These are phyloP conservation scores for Metarhizium album DNA, from an alignment of 2,329 filamentous ascomycete species.

Conservation along the genomic window DNA sequence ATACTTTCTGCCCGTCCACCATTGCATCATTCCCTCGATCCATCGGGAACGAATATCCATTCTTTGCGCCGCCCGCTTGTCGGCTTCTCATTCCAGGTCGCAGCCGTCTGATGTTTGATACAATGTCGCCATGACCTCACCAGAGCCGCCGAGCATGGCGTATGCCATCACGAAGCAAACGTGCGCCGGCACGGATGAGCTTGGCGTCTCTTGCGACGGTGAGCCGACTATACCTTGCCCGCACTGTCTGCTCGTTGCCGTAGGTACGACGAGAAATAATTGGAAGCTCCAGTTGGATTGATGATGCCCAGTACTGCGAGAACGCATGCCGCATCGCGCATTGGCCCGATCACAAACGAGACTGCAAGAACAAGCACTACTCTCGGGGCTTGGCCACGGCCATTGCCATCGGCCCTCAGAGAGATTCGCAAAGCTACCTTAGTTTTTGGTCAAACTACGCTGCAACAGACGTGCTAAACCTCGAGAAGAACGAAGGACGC, in stretches of 20 bases:
- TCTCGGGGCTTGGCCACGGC: not conserved
- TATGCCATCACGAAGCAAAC: not conserved
- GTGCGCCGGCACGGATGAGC: not conserved
- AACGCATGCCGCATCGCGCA: not conserved
- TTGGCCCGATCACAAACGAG: not conserved
- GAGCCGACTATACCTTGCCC: not conserved
- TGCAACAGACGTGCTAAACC: conserved; percentile 16
- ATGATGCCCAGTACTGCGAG: not conserved
- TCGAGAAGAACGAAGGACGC: conserved; percentile 17
- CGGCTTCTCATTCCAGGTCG: not conserved
- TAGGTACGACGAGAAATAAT: not conserved
- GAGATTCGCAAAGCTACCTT: not conserved
- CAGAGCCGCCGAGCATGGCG: not conserved
- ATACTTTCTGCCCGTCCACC: too few species aligned
- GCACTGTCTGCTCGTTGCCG: not conserved
- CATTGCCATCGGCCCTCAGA: too few species aligned
- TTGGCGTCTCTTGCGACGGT: not conserved
- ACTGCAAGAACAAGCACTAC: not conserved
- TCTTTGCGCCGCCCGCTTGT: not conserved
- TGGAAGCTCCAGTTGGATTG: not conserved
- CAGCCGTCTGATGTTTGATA: not conserved
- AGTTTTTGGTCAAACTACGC: conserved; percentile 12
- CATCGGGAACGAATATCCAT: not conserved
- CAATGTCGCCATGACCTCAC: not conserved
- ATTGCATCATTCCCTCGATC: too few species aligned